A percentile compares a stretch with the other conserved stretches of the same genome.
phyloP scores from a whole-genome alignment of 306 rosid species.

The Pyrus betulifolia region DNA sequence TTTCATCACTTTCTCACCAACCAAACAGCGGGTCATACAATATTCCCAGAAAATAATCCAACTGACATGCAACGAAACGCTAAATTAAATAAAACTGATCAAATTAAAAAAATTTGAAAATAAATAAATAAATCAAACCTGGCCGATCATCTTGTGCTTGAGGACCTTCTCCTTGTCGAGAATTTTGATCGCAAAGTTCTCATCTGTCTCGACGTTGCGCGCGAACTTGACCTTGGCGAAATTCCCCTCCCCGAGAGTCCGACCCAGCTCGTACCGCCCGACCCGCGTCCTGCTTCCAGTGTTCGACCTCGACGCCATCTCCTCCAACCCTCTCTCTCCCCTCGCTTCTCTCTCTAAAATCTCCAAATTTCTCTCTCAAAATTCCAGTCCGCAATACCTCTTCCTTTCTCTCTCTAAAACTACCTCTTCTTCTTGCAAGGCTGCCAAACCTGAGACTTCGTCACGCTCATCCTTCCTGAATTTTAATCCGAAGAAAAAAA shows the following conservation, averaged over 20 bases:
- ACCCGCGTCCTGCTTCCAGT: constrained; percentile 45
- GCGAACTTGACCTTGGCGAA: constrained; percentile 90
- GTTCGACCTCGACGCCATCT: constrained; percentile 40
- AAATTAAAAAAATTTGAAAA: neutral
- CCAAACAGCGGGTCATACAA: neutral
- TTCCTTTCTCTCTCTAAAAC: neutral
- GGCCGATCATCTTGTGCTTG: constrained; percentile 90
- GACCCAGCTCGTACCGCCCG: constrained; percentile 75
- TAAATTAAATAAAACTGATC: neutral
- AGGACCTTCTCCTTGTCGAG: constrained; percentile 76
- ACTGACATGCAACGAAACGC: neutral
- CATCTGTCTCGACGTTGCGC: constrained; percentile 42
- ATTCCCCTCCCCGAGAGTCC: constrained; percentile 90
- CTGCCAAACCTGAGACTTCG: constrained; percentile 85
- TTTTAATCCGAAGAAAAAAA: too few relatives aligned
- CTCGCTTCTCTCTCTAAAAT: constrained; percentile 9
- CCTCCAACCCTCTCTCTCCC: neutral
- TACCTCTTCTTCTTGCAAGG: constrained; percentile 93
- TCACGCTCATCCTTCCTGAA: constrained; percentile 43
- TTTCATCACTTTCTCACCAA: constrained; percentile 1
- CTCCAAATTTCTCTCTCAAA: neutral
- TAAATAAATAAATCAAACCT: constrained; percentile 22
- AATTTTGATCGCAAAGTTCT: constrained; percentile 73
- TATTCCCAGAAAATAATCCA: neutral
- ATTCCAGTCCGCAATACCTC: neutral